These are phyloP conservation scores for Fusarium mangiferae DNA, from an alignment of 2,329 filamentous ascomycete genomes.

Conservation along the genomic window DNA sequence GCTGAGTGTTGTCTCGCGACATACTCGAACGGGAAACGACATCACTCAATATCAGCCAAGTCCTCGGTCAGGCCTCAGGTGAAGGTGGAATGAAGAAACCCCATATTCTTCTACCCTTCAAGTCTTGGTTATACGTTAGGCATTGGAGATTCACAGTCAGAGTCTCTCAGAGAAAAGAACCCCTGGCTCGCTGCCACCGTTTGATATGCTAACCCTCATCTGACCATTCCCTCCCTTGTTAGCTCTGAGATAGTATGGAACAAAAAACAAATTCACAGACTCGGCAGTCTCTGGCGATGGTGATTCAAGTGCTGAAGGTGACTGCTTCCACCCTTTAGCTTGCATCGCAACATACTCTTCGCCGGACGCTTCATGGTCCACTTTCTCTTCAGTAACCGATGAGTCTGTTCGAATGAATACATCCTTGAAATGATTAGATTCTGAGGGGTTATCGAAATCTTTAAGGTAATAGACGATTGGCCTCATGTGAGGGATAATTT, in stretches of 20 bases:
- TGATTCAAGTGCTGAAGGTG: background rate
- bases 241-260: conserved; percentile 19
- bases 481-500: conserved; percentile 62
- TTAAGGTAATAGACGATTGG: conserved; percentile 70
- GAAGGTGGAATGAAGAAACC: background rate
- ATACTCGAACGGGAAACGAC: background rate
- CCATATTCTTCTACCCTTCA: background rate
- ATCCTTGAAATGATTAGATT: conserved; percentile 63
- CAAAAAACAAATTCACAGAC: conserved; percentile 3
- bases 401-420: conserved; percentile 20
- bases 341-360: conserved; percentile 16
- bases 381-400: conserved; percentile 7
- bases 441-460: conserved; percentile 67
- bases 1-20: background rate
- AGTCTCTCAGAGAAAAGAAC: conserved; percentile 13
- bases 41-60: background rate
- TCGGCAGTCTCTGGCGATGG: background rate
- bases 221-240: conserved; percentile 25
- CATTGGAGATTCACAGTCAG: background rate
- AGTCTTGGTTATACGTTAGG: background rate
- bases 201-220: conserved; percentile 32
- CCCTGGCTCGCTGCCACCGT: conserved; percentile 8
- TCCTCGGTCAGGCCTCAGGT: background rate
- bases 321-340: conserved; percentile 12
- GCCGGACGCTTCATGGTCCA: conserved; percentile 1